These are phyloP conservation scores for Pontederia crassipes DNA, from an alignment of 176 grass and related monocot species.

Conservation along the genomic window DNA sequence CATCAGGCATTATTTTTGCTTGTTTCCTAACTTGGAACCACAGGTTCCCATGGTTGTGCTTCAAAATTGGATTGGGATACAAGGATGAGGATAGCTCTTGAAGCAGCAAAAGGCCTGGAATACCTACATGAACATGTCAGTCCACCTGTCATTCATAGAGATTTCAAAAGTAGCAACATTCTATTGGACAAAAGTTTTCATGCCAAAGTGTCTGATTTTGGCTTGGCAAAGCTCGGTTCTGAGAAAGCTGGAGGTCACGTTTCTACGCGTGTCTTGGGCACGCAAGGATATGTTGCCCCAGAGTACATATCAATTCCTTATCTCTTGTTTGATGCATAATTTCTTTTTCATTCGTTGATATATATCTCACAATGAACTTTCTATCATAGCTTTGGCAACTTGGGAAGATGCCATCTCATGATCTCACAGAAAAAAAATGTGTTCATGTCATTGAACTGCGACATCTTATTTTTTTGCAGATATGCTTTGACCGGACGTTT, in stretches of 20 bases:
- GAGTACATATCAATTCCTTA: slow-evolving; percentile 45
- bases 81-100: slow-evolving; percentile 77
- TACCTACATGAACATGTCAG: slow-evolving; percentile 80
- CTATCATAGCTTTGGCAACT: not conserved
- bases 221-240: slow-evolving; percentile 86
- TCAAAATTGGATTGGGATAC: slow-evolving; percentile 83
- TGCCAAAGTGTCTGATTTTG: slow-evolving; percentile 88
- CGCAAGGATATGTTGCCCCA: slow-evolving; percentile 88
- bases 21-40: slow-evolving; percentile 8
- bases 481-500: slow-evolving; percentile 89
- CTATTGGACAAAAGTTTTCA: slow-evolving; percentile 72
- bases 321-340: not conserved
- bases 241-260: slow-evolving; percentile 84
- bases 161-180: slow-evolving; percentile 97
- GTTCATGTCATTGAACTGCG: not conserved
- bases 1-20: not conserved
- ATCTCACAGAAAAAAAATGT: not conserved
- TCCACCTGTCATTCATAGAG: slow-evolving; percentile 80
- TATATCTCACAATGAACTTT: not conserved
- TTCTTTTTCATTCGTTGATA: not conserved
- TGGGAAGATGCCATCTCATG: too few relatives aligned
- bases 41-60: slow-evolving; percentile 52
- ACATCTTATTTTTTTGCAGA: slow-evolving; percentile 24
- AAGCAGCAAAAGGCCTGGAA: slow-evolving; percentile 90
- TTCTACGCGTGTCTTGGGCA: slow-evolving; percentile 73